Evolutionary conservation across 768 basidiomycete species (phyloP).

Genomic region (Serpula lacrymans): DNA sequence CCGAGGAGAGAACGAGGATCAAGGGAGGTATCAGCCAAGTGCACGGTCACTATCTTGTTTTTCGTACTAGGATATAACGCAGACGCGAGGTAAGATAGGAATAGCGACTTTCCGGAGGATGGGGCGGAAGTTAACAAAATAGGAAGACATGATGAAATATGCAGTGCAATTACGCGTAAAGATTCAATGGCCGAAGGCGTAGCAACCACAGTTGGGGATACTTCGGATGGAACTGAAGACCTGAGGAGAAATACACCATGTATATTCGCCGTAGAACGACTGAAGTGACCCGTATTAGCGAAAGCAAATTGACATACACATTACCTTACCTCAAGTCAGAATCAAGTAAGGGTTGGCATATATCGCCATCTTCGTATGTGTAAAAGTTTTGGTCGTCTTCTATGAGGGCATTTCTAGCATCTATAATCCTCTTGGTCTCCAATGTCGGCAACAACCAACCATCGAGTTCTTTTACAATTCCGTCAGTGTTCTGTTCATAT

Average conservation of each 20-base stretch:
- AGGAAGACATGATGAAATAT: conserved; percentile 68
- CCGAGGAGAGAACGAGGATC: conserved; percentile 93
- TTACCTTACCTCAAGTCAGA: conserved; percentile 55
- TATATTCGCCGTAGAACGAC: conserved; percentile 56
- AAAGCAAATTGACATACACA: conserved; percentile 3
- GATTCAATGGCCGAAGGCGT: conserved; percentile 60
- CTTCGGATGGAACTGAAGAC: conserved; percentile 24
- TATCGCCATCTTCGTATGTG: conserved; percentile 32
- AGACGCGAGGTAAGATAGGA: conserved; percentile 73
- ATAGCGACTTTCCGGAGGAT: conserved; percentile 83
- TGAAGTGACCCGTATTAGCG: conserved; percentile 26
- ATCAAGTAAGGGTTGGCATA: conserved; percentile 32
- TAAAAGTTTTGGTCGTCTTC: conserved; percentile 45
- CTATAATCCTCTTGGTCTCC: conserved; percentile 60
- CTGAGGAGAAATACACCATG: conserved; percentile 68
- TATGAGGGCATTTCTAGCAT: conserved; percentile 46
- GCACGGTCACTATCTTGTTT: conserved; percentile 79
- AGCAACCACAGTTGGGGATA: conserved; percentile 46
- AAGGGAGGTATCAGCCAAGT: conserved; percentile 92
- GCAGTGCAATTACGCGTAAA: conserved; percentile 59
- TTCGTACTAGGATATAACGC: conserved; percentile 54
- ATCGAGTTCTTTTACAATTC: conserved; percentile 48
- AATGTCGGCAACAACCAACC: conserved; percentile 80
- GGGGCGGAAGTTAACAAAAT: conserved; percentile 81
- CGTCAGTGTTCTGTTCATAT: conserved; percentile 49